Evolutionary conservation across 345 rosid species (phyloP).

Genomic region (Syzygium grande): DNA sequence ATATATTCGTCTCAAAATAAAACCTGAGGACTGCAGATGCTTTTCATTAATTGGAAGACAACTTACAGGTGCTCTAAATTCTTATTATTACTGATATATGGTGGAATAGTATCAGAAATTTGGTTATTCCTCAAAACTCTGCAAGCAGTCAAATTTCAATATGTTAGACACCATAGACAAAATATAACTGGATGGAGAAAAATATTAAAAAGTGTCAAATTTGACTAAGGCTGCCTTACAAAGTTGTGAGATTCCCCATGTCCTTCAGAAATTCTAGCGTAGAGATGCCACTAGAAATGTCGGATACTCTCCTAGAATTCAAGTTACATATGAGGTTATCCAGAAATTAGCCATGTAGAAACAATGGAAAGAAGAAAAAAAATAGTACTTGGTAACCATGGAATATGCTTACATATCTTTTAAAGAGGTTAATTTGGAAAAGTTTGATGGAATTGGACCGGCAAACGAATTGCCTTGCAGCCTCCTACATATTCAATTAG

Average conservation of each 20-base stretch:
- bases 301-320: conserved; percentile 2
- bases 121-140: too few species aligned
- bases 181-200: too few species aligned
- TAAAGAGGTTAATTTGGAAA: neutral
- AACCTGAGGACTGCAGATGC: too few species aligned
- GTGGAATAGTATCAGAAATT: too few species aligned
- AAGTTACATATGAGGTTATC: neutral
- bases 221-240: conserved; percentile 1
- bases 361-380: neutral
- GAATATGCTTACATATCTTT: neutral
- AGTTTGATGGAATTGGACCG: conserved; percentile 4
- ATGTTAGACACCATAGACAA: too few species aligned
- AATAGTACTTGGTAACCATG: neutral
- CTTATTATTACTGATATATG: too few species aligned
- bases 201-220: neutral
- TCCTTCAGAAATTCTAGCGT: neutral
- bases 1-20: too few species aligned
- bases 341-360: neutral
- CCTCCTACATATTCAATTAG: neutral
- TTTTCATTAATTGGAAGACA: too few species aligned
- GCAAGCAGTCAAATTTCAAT: too few species aligned
- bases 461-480: conserved; percentile 4
- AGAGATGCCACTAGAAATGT: neutral
- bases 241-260: neutral
- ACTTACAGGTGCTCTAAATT: too few species aligned